A percentile compares a stretch with the other conserved stretches of the same genome.
Evolutionary conservation across 352 stramenopile genomes (phyloP).

Genomic region (Pythium brassicae): DNA sequence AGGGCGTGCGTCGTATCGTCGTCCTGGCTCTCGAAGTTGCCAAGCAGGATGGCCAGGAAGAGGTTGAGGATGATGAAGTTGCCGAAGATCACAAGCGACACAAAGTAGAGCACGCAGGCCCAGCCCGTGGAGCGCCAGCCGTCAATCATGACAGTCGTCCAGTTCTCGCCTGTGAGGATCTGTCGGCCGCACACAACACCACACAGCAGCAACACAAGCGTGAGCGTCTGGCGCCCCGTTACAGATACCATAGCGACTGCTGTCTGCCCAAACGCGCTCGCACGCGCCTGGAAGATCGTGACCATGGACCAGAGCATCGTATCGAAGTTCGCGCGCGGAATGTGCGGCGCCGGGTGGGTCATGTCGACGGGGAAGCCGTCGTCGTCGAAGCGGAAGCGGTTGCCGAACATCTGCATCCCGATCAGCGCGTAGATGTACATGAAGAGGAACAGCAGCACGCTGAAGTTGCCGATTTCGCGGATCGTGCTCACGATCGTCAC

Average conservation of each 20-base stretch:
- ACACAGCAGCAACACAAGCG: too few species aligned
- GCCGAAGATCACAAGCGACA: conserved; percentile 83
- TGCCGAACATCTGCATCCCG: conserved; percentile 92
- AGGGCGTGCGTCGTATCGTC: conserved; percentile 34
- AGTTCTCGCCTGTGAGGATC: conserved; percentile 91
- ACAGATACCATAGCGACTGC: neutral
- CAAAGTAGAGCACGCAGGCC: conserved; percentile 65
- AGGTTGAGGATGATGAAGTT: conserved; percentile 91
- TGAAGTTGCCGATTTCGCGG: conserved; percentile 89
- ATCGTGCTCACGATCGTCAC: conserved; percentile 85
- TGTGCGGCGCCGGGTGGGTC: conserved; percentile 24
- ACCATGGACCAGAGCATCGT: conserved; percentile 61
- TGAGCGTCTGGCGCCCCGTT: neutral
- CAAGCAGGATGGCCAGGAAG: conserved; percentile 90
- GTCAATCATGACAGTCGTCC: conserved; percentile 89
- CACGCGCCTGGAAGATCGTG: conserved; percentile 56
- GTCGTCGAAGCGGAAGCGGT: conserved; percentile 86
- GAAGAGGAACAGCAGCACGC: conserved; percentile 91
- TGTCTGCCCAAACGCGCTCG: neutral
- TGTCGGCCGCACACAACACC: conserved; percentile 19
- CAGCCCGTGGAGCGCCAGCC: conserved; percentile 60
- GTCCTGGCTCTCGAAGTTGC: conserved; percentile 74
- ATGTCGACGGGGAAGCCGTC: conserved; percentile 39
- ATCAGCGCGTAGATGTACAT: conserved; percentile 92
- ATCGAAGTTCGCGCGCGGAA: conserved; percentile 66